Conservation (phyloP, 768 basidiomycete genomes). For the Cyclocybe cylindracea region DNA sequence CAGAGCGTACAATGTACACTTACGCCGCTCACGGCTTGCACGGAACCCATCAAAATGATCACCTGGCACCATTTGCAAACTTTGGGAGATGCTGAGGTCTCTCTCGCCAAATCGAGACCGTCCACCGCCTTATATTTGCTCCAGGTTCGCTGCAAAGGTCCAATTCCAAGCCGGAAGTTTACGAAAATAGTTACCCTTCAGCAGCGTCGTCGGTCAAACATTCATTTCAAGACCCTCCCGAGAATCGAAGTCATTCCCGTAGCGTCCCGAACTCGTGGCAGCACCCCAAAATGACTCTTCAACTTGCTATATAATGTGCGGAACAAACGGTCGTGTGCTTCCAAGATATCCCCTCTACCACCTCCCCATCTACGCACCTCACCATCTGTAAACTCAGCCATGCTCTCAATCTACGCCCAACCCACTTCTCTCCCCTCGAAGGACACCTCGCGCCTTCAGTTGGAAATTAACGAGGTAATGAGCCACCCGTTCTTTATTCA, state of each 20-base stretch:
- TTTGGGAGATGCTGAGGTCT: too few relatives aligned
- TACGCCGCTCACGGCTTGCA: too few relatives aligned
- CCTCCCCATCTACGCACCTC: not conserved
- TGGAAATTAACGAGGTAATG: constrained; percentile 16
- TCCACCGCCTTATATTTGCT: too few relatives aligned
- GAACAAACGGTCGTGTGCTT: constrained; percentile 29
- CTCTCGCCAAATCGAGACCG: too few relatives aligned
- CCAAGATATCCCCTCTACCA: constrained; percentile 8
- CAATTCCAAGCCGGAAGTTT: not conserved
- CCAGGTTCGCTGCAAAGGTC: not conserved
- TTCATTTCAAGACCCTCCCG: constrained; percentile 2
- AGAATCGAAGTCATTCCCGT: constrained; percentile 28
- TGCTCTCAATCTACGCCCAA: constrained; percentile 28
- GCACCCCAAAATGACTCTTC: constrained; percentile 14
- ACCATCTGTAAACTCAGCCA: constrained; percentile 1
- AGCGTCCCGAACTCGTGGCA: constrained; percentile 31
- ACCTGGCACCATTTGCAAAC: too few relatives aligned
- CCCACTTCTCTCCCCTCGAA: constrained; percentile 10
- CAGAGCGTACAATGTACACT: too few relatives aligned
- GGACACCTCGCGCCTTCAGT: constrained; percentile 16
- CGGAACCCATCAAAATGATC: too few relatives aligned
- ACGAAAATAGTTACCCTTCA: constrained; percentile 6
- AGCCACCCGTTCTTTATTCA: not conserved
- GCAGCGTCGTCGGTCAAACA: constrained; percentile 3
- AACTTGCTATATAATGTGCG: constrained; percentile 12